Base-by-base conservation (phyloP, 2,329 filamentous ascomycete species). In the Diaporthe capsici region DNA sequence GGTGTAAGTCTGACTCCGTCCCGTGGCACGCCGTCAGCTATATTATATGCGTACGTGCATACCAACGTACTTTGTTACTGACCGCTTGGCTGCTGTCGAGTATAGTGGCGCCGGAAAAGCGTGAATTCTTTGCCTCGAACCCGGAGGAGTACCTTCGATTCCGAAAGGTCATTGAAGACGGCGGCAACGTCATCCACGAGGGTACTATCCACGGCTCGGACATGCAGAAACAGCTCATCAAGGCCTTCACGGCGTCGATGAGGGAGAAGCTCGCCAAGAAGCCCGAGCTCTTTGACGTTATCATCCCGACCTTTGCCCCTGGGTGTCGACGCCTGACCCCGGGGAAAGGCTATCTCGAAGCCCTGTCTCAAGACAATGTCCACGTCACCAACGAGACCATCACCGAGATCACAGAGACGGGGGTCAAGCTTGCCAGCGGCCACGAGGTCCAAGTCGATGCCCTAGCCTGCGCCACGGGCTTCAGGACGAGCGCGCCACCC, bases 381-480 rank as follows among this genome's bases (percentile, higher is more conserved):
- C 82, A 84, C 51, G 83, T 86, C 51, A 78, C 85, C 60, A 82
- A 82, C 17, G 81, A 84, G 25, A 75, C 80, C 1, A 85, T 87
- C 51, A 72, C 73, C 0, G 74, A 76, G 20, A 79, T 87, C 37
- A 86, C 83, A 3, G 76, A 81, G n/a, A 80, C 79, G 0, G 86
- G 86, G 2, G 80, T 87, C 25, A 76, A 75, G 7, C 74, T 76
- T 15, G 76, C 76, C 68, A 75, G 78, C 0, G 82, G 81, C 20
- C 77, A 80, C 10, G 70, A 78, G 55, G 71, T 85, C n/a, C 81
- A 83, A 12, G 81, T 88, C 51, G 88, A 90, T 78, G 84, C 82
- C 13, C 82, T 90, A 4, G 83, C 88, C 58, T 88, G 85, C 80
- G 87, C 87, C n/a, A 88, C 86, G 0, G 86, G 87, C 17, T 88